Conservation (phyloP, 768 basidiomycete genomes). For the Lenzites betulinus region DNA sequence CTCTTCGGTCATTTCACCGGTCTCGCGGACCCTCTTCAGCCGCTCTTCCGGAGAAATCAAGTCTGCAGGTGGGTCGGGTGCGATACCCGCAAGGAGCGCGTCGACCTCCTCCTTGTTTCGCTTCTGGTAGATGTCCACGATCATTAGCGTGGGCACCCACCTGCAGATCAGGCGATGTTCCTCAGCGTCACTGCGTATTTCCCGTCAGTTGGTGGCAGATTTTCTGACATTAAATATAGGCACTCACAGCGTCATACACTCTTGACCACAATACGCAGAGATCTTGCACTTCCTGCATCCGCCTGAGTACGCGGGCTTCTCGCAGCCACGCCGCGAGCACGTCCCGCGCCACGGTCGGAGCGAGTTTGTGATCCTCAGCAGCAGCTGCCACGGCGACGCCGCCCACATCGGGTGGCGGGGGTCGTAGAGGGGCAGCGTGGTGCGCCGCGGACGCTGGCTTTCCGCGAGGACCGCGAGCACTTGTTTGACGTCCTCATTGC, state of each 20-base stretch:
- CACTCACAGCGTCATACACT: background rate
- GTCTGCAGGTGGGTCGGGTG: background rate
- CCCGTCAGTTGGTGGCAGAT: background rate
- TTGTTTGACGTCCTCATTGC: background rate
- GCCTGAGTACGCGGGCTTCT: background rate
- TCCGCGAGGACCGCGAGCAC: background rate
- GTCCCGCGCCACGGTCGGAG: background rate
- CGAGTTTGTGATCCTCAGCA: background rate
- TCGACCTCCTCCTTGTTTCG: background rate
- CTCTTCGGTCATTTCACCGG: background rate
- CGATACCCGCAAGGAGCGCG: background rate
- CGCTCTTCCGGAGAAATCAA: background rate
- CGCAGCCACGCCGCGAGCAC: conserved; percentile 4
- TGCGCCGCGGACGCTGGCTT: background rate
- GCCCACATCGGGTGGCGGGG: conserved; percentile 5
- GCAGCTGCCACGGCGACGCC: conserved; percentile 1
- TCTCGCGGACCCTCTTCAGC: background rate
- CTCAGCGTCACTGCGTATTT: background rate
- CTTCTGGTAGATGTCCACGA: background rate
- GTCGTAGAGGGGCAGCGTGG: background rate
- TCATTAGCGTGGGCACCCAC: background rate
- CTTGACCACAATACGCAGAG: background rate
- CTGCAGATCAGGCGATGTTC: background rate
- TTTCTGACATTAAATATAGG: no score
- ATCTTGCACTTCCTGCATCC: background rate